Base-by-base conservation (phyloP, 257 asterid species). In the Capsicum chinense region DNA sequence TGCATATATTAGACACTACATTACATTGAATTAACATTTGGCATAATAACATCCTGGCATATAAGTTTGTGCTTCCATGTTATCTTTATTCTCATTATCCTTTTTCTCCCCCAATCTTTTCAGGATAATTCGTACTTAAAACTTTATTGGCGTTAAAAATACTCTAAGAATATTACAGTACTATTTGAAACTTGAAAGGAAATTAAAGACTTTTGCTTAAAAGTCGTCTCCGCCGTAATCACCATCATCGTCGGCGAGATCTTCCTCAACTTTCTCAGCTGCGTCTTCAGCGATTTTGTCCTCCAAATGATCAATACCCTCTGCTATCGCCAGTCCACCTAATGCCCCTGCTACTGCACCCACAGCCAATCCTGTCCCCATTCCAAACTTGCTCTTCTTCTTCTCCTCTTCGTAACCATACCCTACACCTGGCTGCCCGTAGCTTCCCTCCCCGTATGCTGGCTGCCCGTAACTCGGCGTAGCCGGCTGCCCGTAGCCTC, bases 331-430 rank as follows among this genome's bases (percentile, higher is more conserved):
- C 8, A 83, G 47, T 83, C 80, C 85, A 50, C 85, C 85, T 56
- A 83, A 69, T 58, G 16, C 52, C 66, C 85, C 80, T n/a, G 80
- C 80, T 10, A 68, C 85, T 37, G 85, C 85, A 50, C 85, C 85
- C 42, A 69, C 85, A 54, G 85, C 85, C 69, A 83, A 83, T 68
- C 85, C 85, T 9, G 85, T 69, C 3, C 85, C 85, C 80, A 39
- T n/a, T 7, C 84, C 79, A 35, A 48, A 66, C 52, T 69, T 69
- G 54, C 85, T 83, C 57, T 80, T 80, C 73, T 80, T 80, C 57
- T 80, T 63, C 71, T 80, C 83, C 57, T 59, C 59, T 48, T 73
- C 48, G 21, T 74, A 74, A 74, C 44, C 62, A 7, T 66, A 64
- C 14, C 39, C 44, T 0, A 50, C 57, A 39, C 19, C 3, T 47